phyloP scores from a whole-genome alignment of 2,329 filamentous ascomycete species.

The Verticillium nonalfalfae region DNA sequence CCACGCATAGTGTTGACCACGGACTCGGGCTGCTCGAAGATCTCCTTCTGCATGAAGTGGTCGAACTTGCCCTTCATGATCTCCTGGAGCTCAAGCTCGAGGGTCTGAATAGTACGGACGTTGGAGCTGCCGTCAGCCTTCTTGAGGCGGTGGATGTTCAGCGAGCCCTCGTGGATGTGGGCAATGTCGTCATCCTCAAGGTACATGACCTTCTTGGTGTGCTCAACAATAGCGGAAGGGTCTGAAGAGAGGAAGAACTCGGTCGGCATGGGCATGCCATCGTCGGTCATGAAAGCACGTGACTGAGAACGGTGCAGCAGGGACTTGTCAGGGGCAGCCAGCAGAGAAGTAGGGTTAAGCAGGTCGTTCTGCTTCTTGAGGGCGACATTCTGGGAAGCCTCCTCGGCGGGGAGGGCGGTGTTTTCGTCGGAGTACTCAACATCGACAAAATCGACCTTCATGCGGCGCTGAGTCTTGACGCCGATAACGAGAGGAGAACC shows the following conservation, averaged over 20 bases:
- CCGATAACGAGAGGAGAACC: conserved; percentile 96
- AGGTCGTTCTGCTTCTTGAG: conserved; percentile 80
- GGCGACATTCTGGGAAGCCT: conserved; percentile 91
- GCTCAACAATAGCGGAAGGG: conserved; percentile 96
- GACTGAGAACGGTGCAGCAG: conserved; percentile 98
- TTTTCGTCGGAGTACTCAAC: conserved; percentile 93
- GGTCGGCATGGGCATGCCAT: conserved; percentile 94
- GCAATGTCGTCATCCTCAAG: conserved; percentile 99
- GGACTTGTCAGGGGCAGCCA: conserved; percentile 93
- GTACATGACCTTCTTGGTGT: conserved; percentile 99
- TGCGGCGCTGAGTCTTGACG: conserved; percentile 94
- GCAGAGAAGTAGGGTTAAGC: conserved; percentile 60
- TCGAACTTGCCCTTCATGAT: conserved; percentile 99
- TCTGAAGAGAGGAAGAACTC: conserved; percentile 99
- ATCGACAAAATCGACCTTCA: conserved; percentile 99
- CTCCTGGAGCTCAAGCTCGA: conserved; percentile 98
- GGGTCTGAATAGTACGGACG: conserved; percentile 94
- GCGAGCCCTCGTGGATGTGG: conserved; percentile 96
- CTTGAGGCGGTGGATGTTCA: conserved; percentile 97
- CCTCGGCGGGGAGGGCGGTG: conserved; percentile 79
- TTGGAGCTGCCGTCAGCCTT: conserved; percentile 97
- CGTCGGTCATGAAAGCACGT: conserved; percentile 96
- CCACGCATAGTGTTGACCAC: conserved; percentile 99
- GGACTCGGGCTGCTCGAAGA: conserved; percentile 99
- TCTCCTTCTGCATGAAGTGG: conserved; percentile 99